Evolutionary conservation across 352 stramenopile species (phyloP), one percentile per base, ranked within the genome.

Genomic region (Phytopythium litorale): DNA sequence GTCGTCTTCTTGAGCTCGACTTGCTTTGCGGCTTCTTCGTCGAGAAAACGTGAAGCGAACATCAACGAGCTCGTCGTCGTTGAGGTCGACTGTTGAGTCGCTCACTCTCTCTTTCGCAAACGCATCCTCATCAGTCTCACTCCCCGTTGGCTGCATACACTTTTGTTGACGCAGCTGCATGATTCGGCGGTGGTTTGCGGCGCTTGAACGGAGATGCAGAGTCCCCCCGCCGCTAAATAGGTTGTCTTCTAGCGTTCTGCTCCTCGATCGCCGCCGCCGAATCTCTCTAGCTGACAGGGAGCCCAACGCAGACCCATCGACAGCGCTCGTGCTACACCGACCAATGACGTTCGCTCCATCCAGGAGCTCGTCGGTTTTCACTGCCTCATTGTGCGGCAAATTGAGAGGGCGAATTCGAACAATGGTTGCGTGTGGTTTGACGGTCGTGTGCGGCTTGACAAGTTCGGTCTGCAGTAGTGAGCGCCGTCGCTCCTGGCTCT

Each of bases 11-110:
- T 30, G 54, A 52, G 49, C 30, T 19, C 53, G 33, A 61, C 68
- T 66, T 8, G 63, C 28, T 49, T 8, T 60, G 18, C 19, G 15
- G 11, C 51, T 56, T 19, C 32, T 54, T 32, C 67, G 62, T 33
- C 72, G 67, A 2, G 75, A 85, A 62, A 86, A 85, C 4, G 77
- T 88, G 52, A 89, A 88, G 7, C 77, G 73, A 23, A 91, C 72
- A 25, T 72, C 67, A 19, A 88, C 70, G 1, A 88, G 67, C 19
- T 70, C 76, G 38, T 68, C 74, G 56, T 76, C 63, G n/a, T 67
- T 62, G 9, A 77, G 40, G 28, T 52, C 37, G 11, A 63, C 51
- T 8, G 25, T 25, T 6, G 42, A 6, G 9, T 33, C 30, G 18
- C 45, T 49, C 40, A 59, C 71, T 12, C 30, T 35, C 18, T 42